Base-by-base conservation (phyloP, 2,329 filamentous ascomycete species). In the Monilinia polystroma region DNA sequence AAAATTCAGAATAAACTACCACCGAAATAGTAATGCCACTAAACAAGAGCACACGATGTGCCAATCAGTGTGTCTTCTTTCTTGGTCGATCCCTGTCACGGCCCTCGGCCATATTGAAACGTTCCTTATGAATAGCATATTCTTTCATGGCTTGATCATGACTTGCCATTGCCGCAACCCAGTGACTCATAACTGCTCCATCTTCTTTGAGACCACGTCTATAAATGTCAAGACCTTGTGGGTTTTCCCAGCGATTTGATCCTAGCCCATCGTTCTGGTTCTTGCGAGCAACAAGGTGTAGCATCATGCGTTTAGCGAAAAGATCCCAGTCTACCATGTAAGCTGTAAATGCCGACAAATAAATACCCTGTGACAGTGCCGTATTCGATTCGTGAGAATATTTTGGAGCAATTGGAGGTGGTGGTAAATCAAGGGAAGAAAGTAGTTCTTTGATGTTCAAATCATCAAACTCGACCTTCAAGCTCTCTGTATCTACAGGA, bases 191-290 rank as follows among this genome's bases (percentile, higher is more conserved):
- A 6, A 91, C 84, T 58, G 81, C 79, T 70, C 86, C 83, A 73
- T 93, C 90, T 76, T 91, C 85, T 70, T 84, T 83, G 66, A 89
- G 77, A 75, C 84, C 85, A 49, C 78, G 79, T 67, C 86, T 76
- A 74, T 92, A 92, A 66, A 84, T 82, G 20, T 80, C 75, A 32
- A 88, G 80, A 0, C 84, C 86, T 1, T 72, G 70, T 51, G 68
- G 55, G 29, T 70, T 83, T 78, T 32, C 81, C 82, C 63, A 82
- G 81, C 26, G 78, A 73, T 53, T 76, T 72, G 68, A 80, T n/a
- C 67, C 68, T 29, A 73, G 55, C 1, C 12, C 52, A 47, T 72
- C 73, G 32, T 70, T 78, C 47, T 81, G 75, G 1, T 76, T 76
- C 68, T 84, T 83, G 20, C 87, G 81, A 1, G 82, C 81, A 2